Percentiles rank a stretch among this genome's conserved stretches.
Conservation (phyloP, 2,329 filamentous ascomycete genomes). For the Bisporella sp. region DNA sequence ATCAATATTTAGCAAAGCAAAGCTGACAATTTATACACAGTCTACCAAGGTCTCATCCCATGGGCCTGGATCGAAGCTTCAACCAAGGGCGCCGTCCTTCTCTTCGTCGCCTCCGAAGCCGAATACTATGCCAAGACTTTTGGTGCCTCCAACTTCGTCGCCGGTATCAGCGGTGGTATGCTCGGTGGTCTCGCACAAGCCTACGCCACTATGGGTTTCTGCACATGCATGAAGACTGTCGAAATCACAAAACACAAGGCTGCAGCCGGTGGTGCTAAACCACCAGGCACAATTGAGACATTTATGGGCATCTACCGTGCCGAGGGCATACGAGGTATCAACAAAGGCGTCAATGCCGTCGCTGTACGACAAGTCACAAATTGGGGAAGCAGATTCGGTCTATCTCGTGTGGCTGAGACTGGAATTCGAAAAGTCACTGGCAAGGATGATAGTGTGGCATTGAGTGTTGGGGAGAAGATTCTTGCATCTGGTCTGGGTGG, state of each 20-base stretch:
- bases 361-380: constrained; percentile 99
- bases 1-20: not conserved
- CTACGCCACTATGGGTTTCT: constrained; percentile 99
- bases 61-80: constrained; percentile 99
- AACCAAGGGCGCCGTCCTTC: constrained; percentile 96
- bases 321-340: constrained; percentile 93
- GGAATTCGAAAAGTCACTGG: constrained; percentile 72
- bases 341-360: constrained; percentile 97
- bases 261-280: constrained; percentile 73
- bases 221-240: constrained; percentile 99
- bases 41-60: constrained; percentile 98
- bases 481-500: constrained; percentile 79
- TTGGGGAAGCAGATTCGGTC: constrained; percentile 94
- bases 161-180: constrained; percentile 88
- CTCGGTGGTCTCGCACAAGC: constrained; percentile 92
- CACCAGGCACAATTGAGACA: constrained; percentile 84
- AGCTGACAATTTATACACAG: constrained; percentile 37
- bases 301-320: constrained; percentile 96
- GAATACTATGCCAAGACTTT: constrained; percentile 85
- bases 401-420: constrained; percentile 84
- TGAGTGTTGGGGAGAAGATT: constrained; percentile 80
- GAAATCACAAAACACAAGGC: constrained; percentile 99
- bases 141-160: constrained; percentile 79
- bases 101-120: constrained; percentile 97
- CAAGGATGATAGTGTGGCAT: constrained; percentile 75